These are phyloP conservation scores for Emydomyces testavorans DNA, from an alignment of 2,329 filamentous ascomycete genomes.

Conservation along the genomic window DNA sequence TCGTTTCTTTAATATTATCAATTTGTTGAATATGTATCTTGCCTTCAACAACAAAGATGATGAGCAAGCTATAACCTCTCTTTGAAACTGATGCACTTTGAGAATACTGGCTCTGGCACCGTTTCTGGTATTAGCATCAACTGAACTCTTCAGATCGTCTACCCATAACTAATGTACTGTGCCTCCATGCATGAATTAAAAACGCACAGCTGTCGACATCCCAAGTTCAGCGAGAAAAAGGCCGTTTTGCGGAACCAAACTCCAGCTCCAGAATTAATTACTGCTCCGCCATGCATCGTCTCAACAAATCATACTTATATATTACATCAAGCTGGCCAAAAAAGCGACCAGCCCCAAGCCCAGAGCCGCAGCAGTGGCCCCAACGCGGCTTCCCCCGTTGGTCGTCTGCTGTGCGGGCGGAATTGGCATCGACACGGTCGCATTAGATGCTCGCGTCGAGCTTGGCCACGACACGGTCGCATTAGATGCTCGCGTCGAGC, in stretches of 20 bases:
- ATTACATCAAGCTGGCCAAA: constrained; percentile 5
- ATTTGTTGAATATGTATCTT: too few species aligned
- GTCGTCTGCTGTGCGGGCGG: constrained; percentile 7
- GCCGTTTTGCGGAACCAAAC: neutral
- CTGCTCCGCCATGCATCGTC: neutral
- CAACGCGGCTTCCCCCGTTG: neutral
- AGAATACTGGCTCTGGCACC: too few species aligned
- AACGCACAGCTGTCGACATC: too few species aligned
- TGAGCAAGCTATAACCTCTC: too few species aligned
- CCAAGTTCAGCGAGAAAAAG: too few species aligned
- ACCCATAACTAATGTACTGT: too few species aligned
- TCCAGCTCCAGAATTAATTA: neutral
- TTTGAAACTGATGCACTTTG: too few species aligned
- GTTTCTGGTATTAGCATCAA: too few species aligned
- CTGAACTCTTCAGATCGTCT: too few species aligned
- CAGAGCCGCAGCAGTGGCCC: neutral
- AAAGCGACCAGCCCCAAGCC: neutral
- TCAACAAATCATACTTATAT: neutral
- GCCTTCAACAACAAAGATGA: too few species aligned
- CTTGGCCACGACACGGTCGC: constrained; percentile 5
- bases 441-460: constrained; percentile 3
- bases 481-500: constrained; percentile 2
- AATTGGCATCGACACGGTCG: constrained; percentile 1
- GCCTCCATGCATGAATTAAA: too few species aligned
- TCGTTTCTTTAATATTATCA: too few species aligned